Percentiles rank a stretch among this genome's conserved stretches.
Conservation (phyloP, 116 monocot species). For the Trichopus zeylanicus region DNA sequence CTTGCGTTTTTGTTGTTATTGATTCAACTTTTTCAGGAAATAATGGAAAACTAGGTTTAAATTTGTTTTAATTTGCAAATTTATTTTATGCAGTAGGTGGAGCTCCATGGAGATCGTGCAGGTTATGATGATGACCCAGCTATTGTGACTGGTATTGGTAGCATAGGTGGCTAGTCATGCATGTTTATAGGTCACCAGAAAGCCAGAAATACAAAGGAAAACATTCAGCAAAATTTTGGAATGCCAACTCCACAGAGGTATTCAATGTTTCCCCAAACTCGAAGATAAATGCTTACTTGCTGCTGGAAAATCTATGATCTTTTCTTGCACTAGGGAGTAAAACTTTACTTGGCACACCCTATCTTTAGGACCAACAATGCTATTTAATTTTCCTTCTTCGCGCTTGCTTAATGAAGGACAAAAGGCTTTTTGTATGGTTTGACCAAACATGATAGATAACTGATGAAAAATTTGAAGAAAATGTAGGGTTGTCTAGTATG, state of each 20-base stretch:
- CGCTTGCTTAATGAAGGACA: not conserved
- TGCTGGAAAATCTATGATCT: not conserved
- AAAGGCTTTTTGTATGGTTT: no score
- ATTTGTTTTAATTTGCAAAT: not conserved
- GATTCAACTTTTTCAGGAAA: not conserved
- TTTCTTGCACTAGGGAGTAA: not conserved
- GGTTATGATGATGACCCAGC: conserved; percentile 32
- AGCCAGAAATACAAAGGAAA: conserved; percentile 28
- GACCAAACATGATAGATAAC: no score
- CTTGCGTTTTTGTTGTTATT: no score
- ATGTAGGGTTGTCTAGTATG: no score
- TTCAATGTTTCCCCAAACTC: not conserved
- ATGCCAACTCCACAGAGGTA: conserved; percentile 29
- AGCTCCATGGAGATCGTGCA: conserved; percentile 30
- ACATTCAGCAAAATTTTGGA: conserved; percentile 28
- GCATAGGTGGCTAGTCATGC: conserved; percentile 19
- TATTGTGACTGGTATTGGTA: conserved; percentile 19
- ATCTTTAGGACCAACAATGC: no score
- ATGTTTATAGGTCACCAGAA: conserved; percentile 36
- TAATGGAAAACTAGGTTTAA: not conserved
- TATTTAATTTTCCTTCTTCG: not conserved
- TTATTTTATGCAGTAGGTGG: conserved; percentile 18
- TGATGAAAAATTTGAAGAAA: no score
- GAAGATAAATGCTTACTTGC: not conserved
- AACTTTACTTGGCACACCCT: no score